Conservation (phyloP, 23 red algal species). For the Pyropia haitanensis region DNA sequence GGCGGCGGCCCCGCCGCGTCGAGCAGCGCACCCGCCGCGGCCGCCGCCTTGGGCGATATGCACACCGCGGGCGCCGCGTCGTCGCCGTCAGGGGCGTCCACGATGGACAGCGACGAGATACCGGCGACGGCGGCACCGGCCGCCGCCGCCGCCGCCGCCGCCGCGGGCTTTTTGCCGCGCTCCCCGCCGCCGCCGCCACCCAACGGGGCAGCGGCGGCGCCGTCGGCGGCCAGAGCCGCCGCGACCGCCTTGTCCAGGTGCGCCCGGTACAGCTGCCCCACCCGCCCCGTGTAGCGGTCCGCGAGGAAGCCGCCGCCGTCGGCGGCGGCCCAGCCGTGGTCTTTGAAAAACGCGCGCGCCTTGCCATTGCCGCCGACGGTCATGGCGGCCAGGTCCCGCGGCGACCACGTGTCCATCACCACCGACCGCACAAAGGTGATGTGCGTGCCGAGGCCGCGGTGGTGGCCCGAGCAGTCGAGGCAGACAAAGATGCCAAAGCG, state of each 20-base stretch:
- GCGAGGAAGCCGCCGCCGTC: conserved; percentile 1
- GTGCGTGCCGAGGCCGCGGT: conserved; percentile 89
- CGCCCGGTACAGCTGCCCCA: conserved; percentile 24
- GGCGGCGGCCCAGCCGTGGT: conserved; percentile 29
- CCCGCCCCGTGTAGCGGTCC: conserved; percentile 28
- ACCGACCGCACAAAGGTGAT: conserved; percentile 92
- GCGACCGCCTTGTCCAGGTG: conserved; percentile 9
- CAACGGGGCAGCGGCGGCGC: no score
- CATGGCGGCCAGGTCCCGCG: conserved; percentile 64
- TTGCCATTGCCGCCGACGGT: conserved; percentile 35
- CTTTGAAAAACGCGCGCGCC: conserved; percentile 32
- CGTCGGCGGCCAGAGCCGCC: no score
- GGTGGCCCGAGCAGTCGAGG: conserved; percentile 88
- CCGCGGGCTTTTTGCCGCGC: no score
- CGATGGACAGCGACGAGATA: no score
- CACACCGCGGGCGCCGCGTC: no score
- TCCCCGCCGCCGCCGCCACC: no score
- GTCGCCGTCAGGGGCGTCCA: no score
- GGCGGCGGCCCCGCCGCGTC: no score
- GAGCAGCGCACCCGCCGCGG: no score
- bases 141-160: no score
- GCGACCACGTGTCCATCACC: conserved; percentile 92
- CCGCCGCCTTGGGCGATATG: no score
- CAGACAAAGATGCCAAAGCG: conserved; percentile 93
- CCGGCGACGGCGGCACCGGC: no score